These are phyloP conservation scores for Starmerella geochares DNA, from an alignment of 805 yeast species.

Conservation along the genomic window DNA sequence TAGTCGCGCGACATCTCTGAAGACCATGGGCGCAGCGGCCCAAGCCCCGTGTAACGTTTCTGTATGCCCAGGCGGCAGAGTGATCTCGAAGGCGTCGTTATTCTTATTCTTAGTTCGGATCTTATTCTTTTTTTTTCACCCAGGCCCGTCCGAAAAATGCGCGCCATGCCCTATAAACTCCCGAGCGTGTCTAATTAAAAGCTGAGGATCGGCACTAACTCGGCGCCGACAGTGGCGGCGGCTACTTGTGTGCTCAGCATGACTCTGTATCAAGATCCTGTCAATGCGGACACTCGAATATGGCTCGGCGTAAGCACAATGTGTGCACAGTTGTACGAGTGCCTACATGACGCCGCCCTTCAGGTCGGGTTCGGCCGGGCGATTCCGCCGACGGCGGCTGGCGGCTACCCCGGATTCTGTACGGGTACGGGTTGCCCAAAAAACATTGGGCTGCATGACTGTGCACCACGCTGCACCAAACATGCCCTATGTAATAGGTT, in stretches of 20 bases:
- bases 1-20: no score
- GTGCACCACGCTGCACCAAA: background rate
- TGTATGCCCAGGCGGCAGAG: no score
- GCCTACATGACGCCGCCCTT: no score
- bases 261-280: background rate
- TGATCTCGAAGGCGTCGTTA: no score
- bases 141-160: background rate
- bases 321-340: no score
- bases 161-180: background rate
- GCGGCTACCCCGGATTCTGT: constrained; percentile 5
- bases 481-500: background rate
- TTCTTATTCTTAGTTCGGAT: background rate
- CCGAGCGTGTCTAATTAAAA: background rate
- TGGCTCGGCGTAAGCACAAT: no score
- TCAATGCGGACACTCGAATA: no score
- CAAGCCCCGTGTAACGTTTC: no score
- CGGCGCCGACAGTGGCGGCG: background rate
- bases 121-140: background rate
- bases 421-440: background rate
- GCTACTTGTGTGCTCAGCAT: background rate
- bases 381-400: background rate
- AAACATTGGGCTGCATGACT: background rate
- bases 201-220: background rate
- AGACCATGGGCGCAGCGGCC: no score
- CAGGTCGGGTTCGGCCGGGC: background rate